These are phyloP conservation scores for Zygotorulaspora sp. DNA, from an alignment of 805 yeast genomes.

Conservation along the genomic window DNA sequence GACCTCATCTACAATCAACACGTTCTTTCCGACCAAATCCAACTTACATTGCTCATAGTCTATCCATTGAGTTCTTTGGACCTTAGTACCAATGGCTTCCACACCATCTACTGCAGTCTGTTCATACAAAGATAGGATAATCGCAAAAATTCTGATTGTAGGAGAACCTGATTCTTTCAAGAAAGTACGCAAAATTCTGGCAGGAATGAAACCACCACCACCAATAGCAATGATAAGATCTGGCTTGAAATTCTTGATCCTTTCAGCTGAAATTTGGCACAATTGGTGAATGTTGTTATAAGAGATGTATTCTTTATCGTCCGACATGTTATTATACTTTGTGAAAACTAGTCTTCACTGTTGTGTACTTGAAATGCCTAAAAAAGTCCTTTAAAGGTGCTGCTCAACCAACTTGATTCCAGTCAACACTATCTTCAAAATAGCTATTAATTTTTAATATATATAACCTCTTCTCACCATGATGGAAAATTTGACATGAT, in stretches of 20 bases:
- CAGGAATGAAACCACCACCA: conserved; percentile 97
- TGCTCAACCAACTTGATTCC: too few relatives aligned
- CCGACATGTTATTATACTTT: conserved; percentile 30
- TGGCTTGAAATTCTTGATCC: conserved; percentile 68
- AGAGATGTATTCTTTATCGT: conserved; percentile 63
- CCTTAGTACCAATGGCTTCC: conserved; percentile 61
- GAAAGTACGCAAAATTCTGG: conserved; percentile 91
- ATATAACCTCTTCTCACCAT: background rate
- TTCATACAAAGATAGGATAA: conserved; percentile 87
- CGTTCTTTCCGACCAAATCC: conserved; percentile 62
- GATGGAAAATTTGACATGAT: conserved; percentile 1
- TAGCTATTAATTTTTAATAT: background rate
- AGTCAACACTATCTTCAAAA: too few relatives aligned
- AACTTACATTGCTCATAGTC: conserved; percentile 60
- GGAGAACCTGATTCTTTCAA: conserved; percentile 83
- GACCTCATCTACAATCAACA: conserved; percentile 76
- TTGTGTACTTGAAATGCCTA: too few relatives aligned
- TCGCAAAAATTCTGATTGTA: conserved; percentile 90
- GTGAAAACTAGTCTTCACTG: too few relatives aligned
- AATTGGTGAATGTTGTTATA: conserved; percentile 77
- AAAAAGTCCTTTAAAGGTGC: too few relatives aligned
- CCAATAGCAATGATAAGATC: conserved; percentile 93
- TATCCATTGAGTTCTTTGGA: conserved; percentile 79
- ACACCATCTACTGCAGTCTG: conserved; percentile 52
- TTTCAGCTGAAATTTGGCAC: conserved; percentile 58